Conservation (phyloP, 306 rosid species). For the Fragaria nilgerrensis region DNA sequence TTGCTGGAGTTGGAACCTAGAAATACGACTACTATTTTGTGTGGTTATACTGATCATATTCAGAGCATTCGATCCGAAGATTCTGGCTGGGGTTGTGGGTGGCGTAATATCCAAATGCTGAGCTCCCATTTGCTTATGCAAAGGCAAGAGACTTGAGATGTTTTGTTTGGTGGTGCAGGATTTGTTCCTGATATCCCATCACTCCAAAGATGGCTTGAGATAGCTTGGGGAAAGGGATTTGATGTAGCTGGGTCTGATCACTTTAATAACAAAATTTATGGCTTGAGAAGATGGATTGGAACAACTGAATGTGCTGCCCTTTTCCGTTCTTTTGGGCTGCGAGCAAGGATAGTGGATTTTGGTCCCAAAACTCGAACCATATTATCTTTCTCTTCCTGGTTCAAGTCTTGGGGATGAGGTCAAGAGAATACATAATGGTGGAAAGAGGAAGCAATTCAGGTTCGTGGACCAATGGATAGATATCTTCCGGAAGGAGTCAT, state of each 20-base stretch:
- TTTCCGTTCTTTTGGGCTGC: slow-evolving; percentile 66
- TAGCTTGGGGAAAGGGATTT: slow-evolving; percentile 92
- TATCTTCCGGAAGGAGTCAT: slow-evolving; percentile 18
- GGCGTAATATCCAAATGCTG: slow-evolving; percentile 87
- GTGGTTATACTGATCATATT: slow-evolving; percentile 68
- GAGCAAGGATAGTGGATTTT: slow-evolving; percentile 75
- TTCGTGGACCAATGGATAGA: slow-evolving; percentile 45
- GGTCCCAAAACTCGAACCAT: slow-evolving; percentile 63
- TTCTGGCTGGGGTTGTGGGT: slow-evolving; percentile 88
- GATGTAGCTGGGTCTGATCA: slow-evolving; percentile 66
- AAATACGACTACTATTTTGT: slow-evolving; percentile 46
- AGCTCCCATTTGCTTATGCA: slow-evolving; percentile 64
- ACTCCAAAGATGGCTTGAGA: slow-evolving; percentile 86
- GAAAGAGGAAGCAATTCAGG: slow-evolving; percentile 40
- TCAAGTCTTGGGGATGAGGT: slow-evolving; percentile 37
- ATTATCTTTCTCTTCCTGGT: slow-evolving; percentile 57
- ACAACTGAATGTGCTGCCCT: slow-evolving; percentile 82
- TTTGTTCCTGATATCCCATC: slow-evolving; percentile 75
- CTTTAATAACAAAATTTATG: slow-evolving; percentile 50
- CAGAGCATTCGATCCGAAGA: slow-evolving; percentile 65
- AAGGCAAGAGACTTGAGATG: slow-evolving; percentile 54
- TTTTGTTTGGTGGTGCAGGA: slow-evolving; percentile 68
- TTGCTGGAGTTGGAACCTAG: slow-evolving; percentile 62
- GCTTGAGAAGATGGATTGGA: slow-evolving; percentile 70
- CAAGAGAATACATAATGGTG: slow-evolving; percentile 22